A percentile compares a stretch with the other conserved stretches of the same genome.
Conservation (phyloP, 2,329 filamentous ascomycete species). For the Hypoxylon sp. region DNA sequence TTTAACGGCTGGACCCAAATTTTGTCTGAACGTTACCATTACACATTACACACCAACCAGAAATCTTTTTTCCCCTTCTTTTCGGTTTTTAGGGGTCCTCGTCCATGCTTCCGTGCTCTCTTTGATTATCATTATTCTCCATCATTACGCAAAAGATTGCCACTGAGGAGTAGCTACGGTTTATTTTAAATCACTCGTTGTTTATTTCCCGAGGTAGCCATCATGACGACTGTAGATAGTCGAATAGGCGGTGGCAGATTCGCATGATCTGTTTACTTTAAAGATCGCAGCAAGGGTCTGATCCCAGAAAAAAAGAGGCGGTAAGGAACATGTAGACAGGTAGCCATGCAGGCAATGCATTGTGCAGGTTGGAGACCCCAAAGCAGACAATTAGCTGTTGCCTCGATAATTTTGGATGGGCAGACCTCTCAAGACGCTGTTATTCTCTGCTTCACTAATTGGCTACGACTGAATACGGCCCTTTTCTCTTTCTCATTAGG, state of each 20-base stretch:
- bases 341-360: conserved; percentile 47
- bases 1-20: conserved; percentile 36
- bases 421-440: conserved; percentile 13
- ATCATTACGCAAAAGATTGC: conserved; percentile 46
- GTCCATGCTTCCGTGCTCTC: conserved; percentile 34
- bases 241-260: conserved; percentile 36
- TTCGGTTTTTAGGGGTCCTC: conserved; percentile 42
- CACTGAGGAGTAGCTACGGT: conserved; percentile 26
- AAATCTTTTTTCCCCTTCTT: conserved; percentile 32
- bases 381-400: conserved; percentile 9
- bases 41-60: conserved; percentile 22
- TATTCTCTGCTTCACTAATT: conserved; percentile 13
- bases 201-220: conserved; percentile 27
- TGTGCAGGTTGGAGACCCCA: conserved; percentile 43
- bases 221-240: conserved; percentile 9
- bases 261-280: conserved; percentile 45
- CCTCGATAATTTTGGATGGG: conserved; percentile 7
- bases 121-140: conserved; percentile 30
- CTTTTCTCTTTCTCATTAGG: conserved; percentile 20
- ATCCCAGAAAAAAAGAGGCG: conserved; percentile 28
- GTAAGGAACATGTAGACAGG: conserved; percentile 24
- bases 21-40: conserved; percentile 36
- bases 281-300: conserved; percentile 28
- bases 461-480: not conserved
- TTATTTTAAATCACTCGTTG: conserved; percentile 23